A percentile compares a stretch with the other conserved stretches of the same genome.
Evolutionary conservation across 371 early-diverging fungal genomes (phyloP).

Genomic region (Mucor velutinosus): DNA sequence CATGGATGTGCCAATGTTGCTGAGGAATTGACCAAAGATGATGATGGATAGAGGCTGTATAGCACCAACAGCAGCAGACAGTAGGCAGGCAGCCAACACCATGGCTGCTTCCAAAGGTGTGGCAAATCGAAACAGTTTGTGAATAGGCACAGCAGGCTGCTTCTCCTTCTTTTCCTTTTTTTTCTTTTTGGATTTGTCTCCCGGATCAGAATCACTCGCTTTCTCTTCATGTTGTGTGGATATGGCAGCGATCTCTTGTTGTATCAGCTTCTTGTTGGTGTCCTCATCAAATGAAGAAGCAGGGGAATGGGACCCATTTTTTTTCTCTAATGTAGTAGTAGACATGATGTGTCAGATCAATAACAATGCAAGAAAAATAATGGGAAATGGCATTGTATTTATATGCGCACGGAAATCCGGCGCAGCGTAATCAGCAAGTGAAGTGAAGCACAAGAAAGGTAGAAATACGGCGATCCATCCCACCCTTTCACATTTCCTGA

Average conservation of each 20-base stretch:
- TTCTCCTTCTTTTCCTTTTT: slow-evolving; percentile 44
- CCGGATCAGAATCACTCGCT: not conserved
- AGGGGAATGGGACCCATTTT: not conserved
- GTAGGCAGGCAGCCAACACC: slow-evolving; percentile 30
- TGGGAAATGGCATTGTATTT: not conserved
- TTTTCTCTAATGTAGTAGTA: not conserved
- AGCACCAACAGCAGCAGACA: slow-evolving; percentile 31
- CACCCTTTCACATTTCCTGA: not conserved
- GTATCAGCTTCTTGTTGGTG: not conserved
- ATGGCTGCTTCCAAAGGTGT: slow-evolving; percentile 57
- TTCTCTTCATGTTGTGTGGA: not conserved
- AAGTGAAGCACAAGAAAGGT: not conserved
- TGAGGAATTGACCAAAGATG: slow-evolving; percentile 47
- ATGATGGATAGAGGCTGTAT: slow-evolving; percentile 38
- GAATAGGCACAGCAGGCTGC: slow-evolving; percentile 48
- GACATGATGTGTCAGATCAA: not conserved
- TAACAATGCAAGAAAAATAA: not conserved
- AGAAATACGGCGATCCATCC: not conserved
- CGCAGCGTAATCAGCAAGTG: not conserved
- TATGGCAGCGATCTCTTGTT: not conserved
- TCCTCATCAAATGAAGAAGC: not conserved
- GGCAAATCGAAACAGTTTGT: slow-evolving; percentile 70
- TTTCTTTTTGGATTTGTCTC: slow-evolving; percentile 21
- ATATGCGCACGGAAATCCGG: not conserved
- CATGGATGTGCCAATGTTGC: slow-evolving; percentile 16